Conservation (phyloP, 192 early-diverging fungal species). For the Coemansia umbellata region DNA sequence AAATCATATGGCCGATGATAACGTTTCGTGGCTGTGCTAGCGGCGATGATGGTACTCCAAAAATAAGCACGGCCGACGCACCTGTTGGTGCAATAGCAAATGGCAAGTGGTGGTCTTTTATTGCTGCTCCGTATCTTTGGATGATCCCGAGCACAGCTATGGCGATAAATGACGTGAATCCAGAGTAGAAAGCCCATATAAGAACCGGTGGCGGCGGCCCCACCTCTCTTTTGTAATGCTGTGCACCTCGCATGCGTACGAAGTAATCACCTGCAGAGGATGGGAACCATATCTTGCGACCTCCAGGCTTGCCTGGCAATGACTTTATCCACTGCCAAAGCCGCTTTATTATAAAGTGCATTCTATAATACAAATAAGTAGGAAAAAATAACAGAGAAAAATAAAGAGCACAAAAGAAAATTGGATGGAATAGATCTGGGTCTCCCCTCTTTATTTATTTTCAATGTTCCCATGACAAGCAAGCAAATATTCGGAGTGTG, state of each 20-base stretch:
- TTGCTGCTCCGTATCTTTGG: conserved; percentile 38
- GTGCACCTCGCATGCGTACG: conserved; percentile 36
- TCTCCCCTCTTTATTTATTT: too few species aligned
- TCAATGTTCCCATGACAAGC: too few species aligned
- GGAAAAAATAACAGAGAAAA: too few species aligned
- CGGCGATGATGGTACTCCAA: conserved; percentile 35
- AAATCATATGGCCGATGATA: conserved; percentile 30
- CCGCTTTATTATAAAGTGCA: conserved; percentile 25
- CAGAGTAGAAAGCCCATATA: conserved; percentile 31
- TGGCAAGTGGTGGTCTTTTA: conserved; percentile 36
- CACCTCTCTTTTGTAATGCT: conserved; percentile 20
- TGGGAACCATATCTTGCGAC: conserved; percentile 32
- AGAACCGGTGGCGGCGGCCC: conserved; percentile 26
- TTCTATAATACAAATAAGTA: too few species aligned
- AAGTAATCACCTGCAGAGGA: conserved; percentile 15
- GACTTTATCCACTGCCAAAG: conserved; percentile 29
- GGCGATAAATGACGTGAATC: conserved; percentile 33
- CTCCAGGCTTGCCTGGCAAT: conserved; percentile 27
- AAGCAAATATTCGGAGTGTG: too few species aligned
- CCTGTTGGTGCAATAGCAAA: conserved; percentile 46
- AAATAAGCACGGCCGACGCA: conserved; percentile 42
- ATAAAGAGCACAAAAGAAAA: too few species aligned
- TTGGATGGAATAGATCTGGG: too few species aligned
- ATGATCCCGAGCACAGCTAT: conserved; percentile 28
- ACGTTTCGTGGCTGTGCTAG: conserved; percentile 47